Base-by-base conservation (phyloP, 2,329 filamentous ascomycete genomes). In the Leptographium flavum region DNA sequence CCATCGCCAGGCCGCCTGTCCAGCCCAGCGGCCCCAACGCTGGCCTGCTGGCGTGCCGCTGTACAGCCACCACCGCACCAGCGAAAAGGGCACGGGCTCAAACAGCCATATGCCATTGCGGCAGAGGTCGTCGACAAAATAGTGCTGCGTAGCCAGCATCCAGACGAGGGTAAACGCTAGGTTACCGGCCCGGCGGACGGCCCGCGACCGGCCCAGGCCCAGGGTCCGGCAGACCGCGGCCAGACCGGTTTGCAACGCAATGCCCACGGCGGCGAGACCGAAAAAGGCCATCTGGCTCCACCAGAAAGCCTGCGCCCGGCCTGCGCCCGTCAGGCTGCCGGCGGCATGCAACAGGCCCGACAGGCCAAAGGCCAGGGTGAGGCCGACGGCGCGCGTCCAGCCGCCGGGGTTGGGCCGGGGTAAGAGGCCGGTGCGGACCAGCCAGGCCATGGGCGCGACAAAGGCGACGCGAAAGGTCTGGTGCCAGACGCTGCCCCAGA, bases 401-500 rank as follows among this genome's bases (percentile, higher is more conserved):
- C 11, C 3, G 11, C 15, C 13, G 13, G 8, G 10, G 3, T 23
- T 11, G 14, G 13, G 62, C 46, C 2, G 63, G 61, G 3, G 64
- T 13, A 76, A 41, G 52, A 67, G 58, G 17, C 68, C 61, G 35
- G 49, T 44, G 49, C 58, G 52, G 9, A 61, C 58, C 46, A 81
- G 54, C 54, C 66, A 74, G 2, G 60, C 60, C 0, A 71, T 64
- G 0, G 81, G 80, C 4, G 77, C 71, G 33, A 74, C 63, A 56
- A 90, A 87, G 3, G 75, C 77, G 45, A 78, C 72, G 1, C 87
- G 81, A 63, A 94, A 93, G 3, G 81, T 80, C 62, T 95, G 88
- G 60, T 96, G 90, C 90, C 90, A 95, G 71, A 79, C 90, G 21
- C 68, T 70, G 38, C 83, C 80, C 90, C 90, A 96, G 63, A 81